A percentile compares a stretch with the other conserved stretches of the same genome.
These are phyloP conservation scores for Ustilago crameri DNA, from an alignment of 1,284 basidiomycete genomes.

Conservation along the genomic window DNA sequence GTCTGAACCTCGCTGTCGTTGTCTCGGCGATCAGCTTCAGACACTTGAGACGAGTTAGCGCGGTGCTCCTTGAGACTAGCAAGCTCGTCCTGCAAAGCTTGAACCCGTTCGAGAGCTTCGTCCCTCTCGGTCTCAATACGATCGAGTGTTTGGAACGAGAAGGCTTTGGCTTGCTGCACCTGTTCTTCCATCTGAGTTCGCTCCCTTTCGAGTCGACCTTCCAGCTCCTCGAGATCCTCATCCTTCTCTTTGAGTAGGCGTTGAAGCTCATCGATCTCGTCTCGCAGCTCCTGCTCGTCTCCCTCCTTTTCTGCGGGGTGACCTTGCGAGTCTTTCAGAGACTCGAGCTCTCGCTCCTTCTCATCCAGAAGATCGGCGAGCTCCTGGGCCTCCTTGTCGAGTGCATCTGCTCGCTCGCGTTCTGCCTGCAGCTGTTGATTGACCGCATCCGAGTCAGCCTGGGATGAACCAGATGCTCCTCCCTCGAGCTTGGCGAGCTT, in stretches of 20 bases:
- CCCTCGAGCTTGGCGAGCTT: constrained; percentile 29
- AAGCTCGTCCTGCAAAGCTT: constrained; percentile 18
- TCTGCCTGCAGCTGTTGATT: constrained; percentile 21
- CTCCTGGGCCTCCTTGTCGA: constrained; percentile 49
- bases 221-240: constrained; percentile 40
- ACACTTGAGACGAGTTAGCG: background rate
- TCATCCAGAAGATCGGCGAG: constrained; percentile 47
- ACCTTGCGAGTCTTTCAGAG: constrained; percentile 9
- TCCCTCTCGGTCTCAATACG: constrained; percentile 43
- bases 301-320: constrained; percentile 1
- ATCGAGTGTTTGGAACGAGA: constrained; percentile 46
- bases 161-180: constrained; percentile 49
- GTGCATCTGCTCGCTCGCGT: constrained; percentile 33
- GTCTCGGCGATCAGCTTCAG: background rate
- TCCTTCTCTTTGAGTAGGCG: constrained; percentile 37
- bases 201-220: constrained; percentile 35
- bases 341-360: constrained; percentile 34
- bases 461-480: constrained; percentile 1
- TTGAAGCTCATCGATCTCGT: constrained; percentile 35
- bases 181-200: constrained; percentile 46
- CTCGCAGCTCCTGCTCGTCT: constrained; percentile 14
- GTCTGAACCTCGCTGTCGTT: constrained; percentile 1
- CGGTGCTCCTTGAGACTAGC: constrained; percentile 1
- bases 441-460: constrained; percentile 6
- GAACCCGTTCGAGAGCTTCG: constrained; percentile 32